Percentiles rank a stretch among this genome's conserved stretches.
Conservation (phyloP, 257 asterid genomes). For the Primulina eburnea region DNA sequence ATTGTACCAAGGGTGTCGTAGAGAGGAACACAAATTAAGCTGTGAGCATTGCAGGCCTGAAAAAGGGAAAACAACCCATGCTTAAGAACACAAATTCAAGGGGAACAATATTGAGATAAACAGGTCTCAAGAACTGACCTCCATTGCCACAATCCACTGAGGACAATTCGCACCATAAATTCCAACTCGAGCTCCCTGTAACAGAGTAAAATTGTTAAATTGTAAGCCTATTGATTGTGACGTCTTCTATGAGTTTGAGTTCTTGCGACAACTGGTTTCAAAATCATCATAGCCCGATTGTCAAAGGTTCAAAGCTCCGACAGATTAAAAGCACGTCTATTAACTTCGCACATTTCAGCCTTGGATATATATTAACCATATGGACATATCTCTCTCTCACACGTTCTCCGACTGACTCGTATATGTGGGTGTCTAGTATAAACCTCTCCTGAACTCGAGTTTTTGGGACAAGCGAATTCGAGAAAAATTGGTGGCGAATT, state of each 20-base stretch:
- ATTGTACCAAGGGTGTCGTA: constrained; percentile 87
- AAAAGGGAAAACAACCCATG: constrained; percentile 12
- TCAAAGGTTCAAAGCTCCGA: too few relatives aligned
- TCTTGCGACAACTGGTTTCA: not conserved
- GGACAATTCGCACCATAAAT: constrained; percentile 92
- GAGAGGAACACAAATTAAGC: constrained; percentile 85
- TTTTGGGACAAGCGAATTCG: too few relatives aligned
- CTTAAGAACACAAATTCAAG: not conserved
- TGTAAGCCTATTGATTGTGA: not conserved
- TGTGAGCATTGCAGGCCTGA: constrained; percentile 84
- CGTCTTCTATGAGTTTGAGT: not conserved
- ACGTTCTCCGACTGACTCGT: too few relatives aligned
- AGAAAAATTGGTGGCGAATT: too few relatives aligned
- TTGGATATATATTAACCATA: too few relatives aligned
- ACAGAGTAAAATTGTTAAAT: not conserved
- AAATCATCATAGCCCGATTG: too few relatives aligned
- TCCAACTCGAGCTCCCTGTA: constrained; percentile 81
- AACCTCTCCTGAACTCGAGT: too few relatives aligned
- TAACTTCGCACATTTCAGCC: too few relatives aligned
- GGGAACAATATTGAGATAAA: not conserved
- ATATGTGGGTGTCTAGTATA: too few relatives aligned
- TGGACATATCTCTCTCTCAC: too few relatives aligned
- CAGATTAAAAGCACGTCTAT: too few relatives aligned
- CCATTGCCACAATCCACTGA: constrained; percentile 98
- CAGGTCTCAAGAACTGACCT: constrained; percentile 43